phyloP scores from a whole-genome alignment of 1,284 basidiomycete genomes.

The Irpex sp. region DNA sequence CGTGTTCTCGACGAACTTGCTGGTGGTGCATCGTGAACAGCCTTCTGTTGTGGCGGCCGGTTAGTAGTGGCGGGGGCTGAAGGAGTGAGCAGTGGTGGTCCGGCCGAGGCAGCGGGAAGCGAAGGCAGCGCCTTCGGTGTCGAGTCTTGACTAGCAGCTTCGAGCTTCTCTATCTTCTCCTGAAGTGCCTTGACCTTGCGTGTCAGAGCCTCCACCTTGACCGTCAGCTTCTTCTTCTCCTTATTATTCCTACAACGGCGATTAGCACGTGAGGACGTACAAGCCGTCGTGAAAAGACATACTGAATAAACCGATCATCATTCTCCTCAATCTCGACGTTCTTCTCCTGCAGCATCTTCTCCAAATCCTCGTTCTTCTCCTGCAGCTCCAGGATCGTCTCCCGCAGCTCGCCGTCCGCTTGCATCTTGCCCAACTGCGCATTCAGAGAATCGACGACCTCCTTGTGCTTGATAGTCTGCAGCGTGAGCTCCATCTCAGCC shows the following conservation, averaged over 20 bases:
- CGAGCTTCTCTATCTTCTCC: slow-evolving; percentile 43
- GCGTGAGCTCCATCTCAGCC: slow-evolving; percentile 59
- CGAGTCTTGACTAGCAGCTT: slow-evolving; percentile 37
- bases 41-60: slow-evolving; percentile 11
- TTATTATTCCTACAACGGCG: slow-evolving; percentile 55
- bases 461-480: slow-evolving; percentile 61
- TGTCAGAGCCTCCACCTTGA: slow-evolving; percentile 64
- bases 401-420: slow-evolving; percentile 50
- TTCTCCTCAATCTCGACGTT: slow-evolving; percentile 79
- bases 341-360: slow-evolving; percentile 61
- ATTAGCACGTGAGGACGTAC: background rate
- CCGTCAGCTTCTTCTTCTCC: slow-evolving; percentile 70
- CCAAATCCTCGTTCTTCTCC: slow-evolving; percentile 70
- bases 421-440: slow-evolving; percentile 51
- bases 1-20: slow-evolving; percentile 27
- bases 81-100: background rate
- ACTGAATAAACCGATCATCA: slow-evolving; percentile 77
- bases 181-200: slow-evolving; percentile 71
- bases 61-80: background rate
- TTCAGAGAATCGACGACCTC: slow-evolving; percentile 55
- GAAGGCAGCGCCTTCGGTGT: slow-evolving; percentile 6
- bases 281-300: slow-evolving; percentile 26
- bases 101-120: slow-evolving; percentile 14
- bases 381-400: slow-evolving; percentile 55
- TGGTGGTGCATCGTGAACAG: slow-evolving; percentile 19